Evolutionary conservation across 1,284 basidiomycete genomes (phyloP).

Genomic region (Athelia psychrophila): DNA sequence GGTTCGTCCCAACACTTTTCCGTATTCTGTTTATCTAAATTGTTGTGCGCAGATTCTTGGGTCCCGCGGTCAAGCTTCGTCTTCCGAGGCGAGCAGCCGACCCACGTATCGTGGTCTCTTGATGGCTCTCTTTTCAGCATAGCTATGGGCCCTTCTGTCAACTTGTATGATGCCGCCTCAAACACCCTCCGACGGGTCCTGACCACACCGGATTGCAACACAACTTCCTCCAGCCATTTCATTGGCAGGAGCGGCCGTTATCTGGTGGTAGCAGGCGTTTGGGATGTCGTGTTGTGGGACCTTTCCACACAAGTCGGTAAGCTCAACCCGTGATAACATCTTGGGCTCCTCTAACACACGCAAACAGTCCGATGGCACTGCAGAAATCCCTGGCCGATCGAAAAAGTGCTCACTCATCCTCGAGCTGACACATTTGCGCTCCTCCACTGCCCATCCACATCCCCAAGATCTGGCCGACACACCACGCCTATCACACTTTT

Average conservation of each 20-base stretch:
- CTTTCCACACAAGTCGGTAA: slow-evolving; percentile 68
- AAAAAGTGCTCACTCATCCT: slow-evolving; percentile 53
- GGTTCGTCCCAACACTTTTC: slow-evolving; percentile 31
- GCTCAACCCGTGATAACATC: slow-evolving; percentile 15
- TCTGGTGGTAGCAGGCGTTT: slow-evolving; percentile 49
- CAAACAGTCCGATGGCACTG: slow-evolving; percentile 59
- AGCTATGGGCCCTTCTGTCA: slow-evolving; percentile 65
- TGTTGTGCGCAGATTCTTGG: slow-evolving; percentile 65
- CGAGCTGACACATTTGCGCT: slow-evolving; percentile 54
- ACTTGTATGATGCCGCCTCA: slow-evolving; percentile 75
- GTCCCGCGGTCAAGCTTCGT: slow-evolving; percentile 66
- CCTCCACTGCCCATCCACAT: slow-evolving; percentile 38
- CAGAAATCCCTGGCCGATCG: slow-evolving; percentile 33
- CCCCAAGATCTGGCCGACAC: slow-evolving; percentile 23
- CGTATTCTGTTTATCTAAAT: slow-evolving; percentile 7
- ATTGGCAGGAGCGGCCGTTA: slow-evolving; percentile 64
- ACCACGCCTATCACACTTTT: slow-evolving; percentile 49
- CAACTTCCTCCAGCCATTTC: slow-evolving; percentile 51
- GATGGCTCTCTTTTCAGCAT: slow-evolving; percentile 88
- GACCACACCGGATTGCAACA: slow-evolving; percentile 50
- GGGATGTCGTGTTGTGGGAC: slow-evolving; percentile 78
- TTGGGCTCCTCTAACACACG: slow-evolving; percentile 6
- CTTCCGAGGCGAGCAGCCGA: slow-evolving; percentile 69
- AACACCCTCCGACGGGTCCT: slow-evolving; percentile 69
- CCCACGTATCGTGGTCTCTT: slow-evolving; percentile 73